Percentiles rank a stretch among this genome's conserved stretches.
Conservation (phyloP, 257 asterid genomes). For the Penstemon barbatus region DNA sequence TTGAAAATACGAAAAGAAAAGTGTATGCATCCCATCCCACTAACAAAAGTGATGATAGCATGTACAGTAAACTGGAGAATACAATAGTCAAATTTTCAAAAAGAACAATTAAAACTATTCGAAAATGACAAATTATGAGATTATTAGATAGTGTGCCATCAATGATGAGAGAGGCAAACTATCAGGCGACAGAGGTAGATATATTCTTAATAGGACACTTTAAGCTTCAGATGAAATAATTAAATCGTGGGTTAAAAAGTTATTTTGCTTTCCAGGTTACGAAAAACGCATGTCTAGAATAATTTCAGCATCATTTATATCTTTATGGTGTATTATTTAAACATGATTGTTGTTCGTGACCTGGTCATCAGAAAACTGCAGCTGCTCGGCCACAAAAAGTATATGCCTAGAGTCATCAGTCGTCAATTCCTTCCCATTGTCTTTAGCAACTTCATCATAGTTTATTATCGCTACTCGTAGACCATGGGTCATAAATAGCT, state of each 20-base stretch:
- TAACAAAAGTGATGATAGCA: not conserved
- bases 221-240: too few species aligned
- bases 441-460: constrained; percentile 44
- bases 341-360: constrained; percentile 29
- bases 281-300: too few species aligned
- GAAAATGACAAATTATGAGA: too few species aligned
- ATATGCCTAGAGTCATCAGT: constrained; percentile 27
- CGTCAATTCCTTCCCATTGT: constrained; percentile 36
- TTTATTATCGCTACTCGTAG: constrained; percentile 46
- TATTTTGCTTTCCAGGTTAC: not conserved
- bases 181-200: too few species aligned
- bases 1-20: not conserved
- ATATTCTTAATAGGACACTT: too few species aligned
- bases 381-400: constrained; percentile 72
- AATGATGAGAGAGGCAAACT: too few species aligned
- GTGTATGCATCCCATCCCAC: too few species aligned
- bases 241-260: too few species aligned
- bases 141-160: too few species aligned
- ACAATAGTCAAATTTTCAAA: not conserved
- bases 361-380: constrained; percentile 84
- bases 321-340: not conserved
- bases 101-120: too few species aligned
- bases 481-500: constrained; percentile 66
- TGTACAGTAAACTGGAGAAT: not conserved
- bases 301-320: too few species aligned